Evolutionary conservation across 331 rosid genomes (phyloP).

Genomic region (Pyracantha coccinea): DNA sequence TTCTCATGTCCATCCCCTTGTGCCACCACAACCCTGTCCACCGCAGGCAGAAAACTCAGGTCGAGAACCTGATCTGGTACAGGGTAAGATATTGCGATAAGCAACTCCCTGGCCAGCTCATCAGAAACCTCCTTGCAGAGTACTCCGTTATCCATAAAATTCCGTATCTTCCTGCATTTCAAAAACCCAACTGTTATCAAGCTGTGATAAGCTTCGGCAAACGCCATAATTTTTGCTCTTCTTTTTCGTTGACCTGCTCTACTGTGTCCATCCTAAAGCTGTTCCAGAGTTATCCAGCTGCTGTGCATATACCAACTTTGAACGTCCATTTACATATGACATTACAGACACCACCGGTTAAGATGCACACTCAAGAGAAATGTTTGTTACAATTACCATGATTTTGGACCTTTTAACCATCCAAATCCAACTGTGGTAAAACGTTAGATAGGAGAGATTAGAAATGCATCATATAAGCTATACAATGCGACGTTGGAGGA

Average conservation of each 20-base stretch:
- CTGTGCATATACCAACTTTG: background rate
- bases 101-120: constrained; percentile 52
- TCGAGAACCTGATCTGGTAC: constrained; percentile 30
- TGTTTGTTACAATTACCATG: background rate
- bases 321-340: background rate
- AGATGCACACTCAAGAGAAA: too few relatives aligned
- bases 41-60: constrained; percentile 9
- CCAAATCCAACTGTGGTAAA: too few relatives aligned
- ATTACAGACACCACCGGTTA: too few relatives aligned
- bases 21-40: constrained; percentile 21
- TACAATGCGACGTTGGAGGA: too few relatives aligned
- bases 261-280: too few relatives aligned
- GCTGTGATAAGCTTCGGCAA: background rate
- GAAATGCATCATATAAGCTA: too few relatives aligned
- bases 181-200: constrained; percentile 15
- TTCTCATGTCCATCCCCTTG: constrained; percentile 29
- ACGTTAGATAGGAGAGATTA: too few relatives aligned
- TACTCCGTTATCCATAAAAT: constrained; percentile 60
- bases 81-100: constrained; percentile 49
- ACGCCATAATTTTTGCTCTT: background rate
- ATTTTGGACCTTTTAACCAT: background rate
- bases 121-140: constrained; percentile 23
- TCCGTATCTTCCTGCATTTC: constrained; percentile 34
- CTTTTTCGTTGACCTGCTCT: background rate
- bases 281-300: too few relatives aligned